phyloP scores from a whole-genome alignment of 108 stramenopile species.

The Skeletonema costatum region DNA sequence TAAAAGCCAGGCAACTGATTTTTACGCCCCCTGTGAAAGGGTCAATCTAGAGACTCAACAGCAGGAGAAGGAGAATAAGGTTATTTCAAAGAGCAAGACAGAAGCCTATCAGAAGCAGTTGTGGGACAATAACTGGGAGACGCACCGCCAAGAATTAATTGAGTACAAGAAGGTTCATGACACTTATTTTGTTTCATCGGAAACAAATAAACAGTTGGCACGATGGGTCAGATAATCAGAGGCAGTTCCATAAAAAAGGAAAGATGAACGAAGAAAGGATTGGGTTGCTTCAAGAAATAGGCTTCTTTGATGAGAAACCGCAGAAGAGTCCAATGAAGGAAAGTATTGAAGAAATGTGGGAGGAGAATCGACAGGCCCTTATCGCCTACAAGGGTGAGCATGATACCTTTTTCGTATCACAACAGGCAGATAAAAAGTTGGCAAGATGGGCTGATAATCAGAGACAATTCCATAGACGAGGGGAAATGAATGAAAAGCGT shows the following conservation, averaged over 20 bases:
- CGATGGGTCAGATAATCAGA: slow-evolving; percentile 38
- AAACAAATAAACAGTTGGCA: slow-evolving; percentile 19
- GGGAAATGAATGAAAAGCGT: slow-evolving; percentile 3
- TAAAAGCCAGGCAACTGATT: neutral
- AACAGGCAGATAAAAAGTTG: slow-evolving; percentile 14
- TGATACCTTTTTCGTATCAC: slow-evolving; percentile 41
- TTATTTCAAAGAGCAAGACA: too few relatives aligned
- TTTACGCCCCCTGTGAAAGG: neutral
- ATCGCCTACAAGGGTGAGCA: slow-evolving; percentile 35
- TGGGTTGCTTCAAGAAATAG: slow-evolving; percentile 23
- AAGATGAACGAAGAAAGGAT: slow-evolving; percentile 23
- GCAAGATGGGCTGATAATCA: slow-evolving; percentile 38
- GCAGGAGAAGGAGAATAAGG: too few relatives aligned
- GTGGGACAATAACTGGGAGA: too few relatives aligned
- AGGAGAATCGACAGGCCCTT: neutral
- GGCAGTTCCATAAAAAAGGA: slow-evolving; percentile 3
- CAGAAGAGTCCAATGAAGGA: slow-evolving; percentile 13
- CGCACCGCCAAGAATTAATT: neutral
- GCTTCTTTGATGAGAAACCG: slow-evolving; percentile 44
- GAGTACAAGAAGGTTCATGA: slow-evolving; percentile 34
- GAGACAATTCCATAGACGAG: slow-evolving; percentile 15
- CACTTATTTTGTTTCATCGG: slow-evolving; percentile 35
- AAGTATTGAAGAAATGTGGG: neutral
- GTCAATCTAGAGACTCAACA: neutral
- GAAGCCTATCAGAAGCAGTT: too few relatives aligned